A percentile compares a stretch with the other conserved stretches of the same genome.
phyloP scores from a whole-genome alignment of 768 basidiomycete genomes.

The Tylopilus felleus region DNA sequence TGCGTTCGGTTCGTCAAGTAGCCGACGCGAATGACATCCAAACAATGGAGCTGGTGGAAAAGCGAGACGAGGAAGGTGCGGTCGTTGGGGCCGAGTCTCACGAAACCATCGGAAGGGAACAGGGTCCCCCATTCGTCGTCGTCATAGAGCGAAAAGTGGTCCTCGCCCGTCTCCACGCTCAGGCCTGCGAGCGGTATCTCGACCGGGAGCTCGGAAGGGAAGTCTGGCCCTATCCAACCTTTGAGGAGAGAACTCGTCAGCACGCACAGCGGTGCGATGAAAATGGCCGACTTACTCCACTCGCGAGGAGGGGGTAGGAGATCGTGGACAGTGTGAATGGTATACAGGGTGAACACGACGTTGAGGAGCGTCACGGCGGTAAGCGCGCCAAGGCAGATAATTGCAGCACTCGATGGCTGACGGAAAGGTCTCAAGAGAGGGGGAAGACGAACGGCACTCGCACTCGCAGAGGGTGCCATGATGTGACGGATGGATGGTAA shows the following conservation, averaged over 20 bases:
- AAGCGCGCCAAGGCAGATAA: slow-evolving; percentile 20
- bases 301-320: slow-evolving; percentile 16
- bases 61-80: slow-evolving; percentile 36
- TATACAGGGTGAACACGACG: slow-evolving; percentile 17
- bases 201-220: slow-evolving; percentile 32
- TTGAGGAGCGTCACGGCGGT: slow-evolving; percentile 23
- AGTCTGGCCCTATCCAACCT: slow-evolving; percentile 31
- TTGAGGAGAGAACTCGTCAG: not conserved
- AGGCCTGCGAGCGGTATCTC: slow-evolving; percentile 28
- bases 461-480: slow-evolving; percentile 3
- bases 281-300: slow-evolving; percentile 19
- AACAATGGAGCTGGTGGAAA: slow-evolving; percentile 50
- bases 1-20: slow-evolving; percentile 24
- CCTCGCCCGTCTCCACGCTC: slow-evolving; percentile 23
- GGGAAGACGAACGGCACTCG: not conserved
- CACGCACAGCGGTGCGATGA: too few species aligned
- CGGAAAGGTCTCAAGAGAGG: not conserved
- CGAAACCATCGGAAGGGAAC: slow-evolving; percentile 33
- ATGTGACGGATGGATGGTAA: not conserved
- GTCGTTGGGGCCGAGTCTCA: slow-evolving; percentile 33
- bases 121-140: slow-evolving; percentile 37
- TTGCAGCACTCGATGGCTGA: not conserved
- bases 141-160: slow-evolving; percentile 31
- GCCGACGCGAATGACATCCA: slow-evolving; percentile 36
- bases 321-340: slow-evolving; percentile 12